Base-by-base conservation (phyloP, 106 monocot species). In the Xerophyta viscosa region DNA sequence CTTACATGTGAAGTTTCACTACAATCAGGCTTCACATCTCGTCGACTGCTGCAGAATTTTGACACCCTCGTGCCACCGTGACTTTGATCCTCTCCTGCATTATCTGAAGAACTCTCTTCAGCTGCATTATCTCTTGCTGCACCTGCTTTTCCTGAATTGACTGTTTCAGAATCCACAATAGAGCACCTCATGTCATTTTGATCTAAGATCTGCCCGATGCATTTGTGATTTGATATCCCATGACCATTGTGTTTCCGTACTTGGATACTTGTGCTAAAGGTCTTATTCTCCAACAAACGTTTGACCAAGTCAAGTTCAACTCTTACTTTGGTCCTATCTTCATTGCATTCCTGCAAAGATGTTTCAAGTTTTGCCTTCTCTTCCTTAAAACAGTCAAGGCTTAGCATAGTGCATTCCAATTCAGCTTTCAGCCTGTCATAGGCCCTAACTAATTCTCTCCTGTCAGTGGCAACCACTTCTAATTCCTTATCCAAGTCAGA, bases 261-360 rank as follows among this genome's bases (percentile, higher is more conserved):
- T 58, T 71, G 23, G 24, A 21, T 31, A 25, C 76, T 73, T 50
- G 54, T 58, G 39, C 55, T 56, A 37, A 66, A 76, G 50, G 65
- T 60, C 70, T 86, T 82, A 60, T 78, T 89, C 56, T 98, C 77
- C 61, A 99, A 60, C 52, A 83, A 66, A 14, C 71, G 70, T 57
- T 99, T 90, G 28, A 86, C 79, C 61, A 89, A 69, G 57, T 90
- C 86, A 71, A 99, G 90, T 58, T 99, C 98, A 43, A 77, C 82
- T 65, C 71, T 80, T 23, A 65, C 56, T 52, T 80, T 90, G 29
- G 66, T 64, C 27, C 67, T 79, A 54, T 90, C 90, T 25, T 83
- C 89, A 66, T 53, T 77, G 48, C 79, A 80, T 68, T 99, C 98
- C 31, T 71, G 71, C 59, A 90, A 62, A 46, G 68, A 82, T 64